phyloP scores from a whole-genome alignment of 2,329 filamentous ascomycete species.

The Aureobasidium sp. region DNA sequence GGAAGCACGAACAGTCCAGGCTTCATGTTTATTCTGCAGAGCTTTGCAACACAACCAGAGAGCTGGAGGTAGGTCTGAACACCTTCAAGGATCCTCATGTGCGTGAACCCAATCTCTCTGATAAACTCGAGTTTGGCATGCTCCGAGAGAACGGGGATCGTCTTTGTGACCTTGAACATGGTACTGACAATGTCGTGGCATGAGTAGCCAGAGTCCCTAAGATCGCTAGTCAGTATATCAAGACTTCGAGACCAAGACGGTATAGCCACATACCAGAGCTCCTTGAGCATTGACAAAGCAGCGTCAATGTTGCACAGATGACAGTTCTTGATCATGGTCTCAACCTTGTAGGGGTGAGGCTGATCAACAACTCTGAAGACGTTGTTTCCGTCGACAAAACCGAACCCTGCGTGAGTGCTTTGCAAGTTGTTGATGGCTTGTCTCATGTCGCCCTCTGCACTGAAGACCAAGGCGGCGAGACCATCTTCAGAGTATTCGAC shows the following conservation, averaged over 20 bases:
- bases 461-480: slow-evolving; percentile 91
- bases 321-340: slow-evolving; percentile 97
- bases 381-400: slow-evolving; percentile 94
- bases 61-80: slow-evolving; percentile 92
- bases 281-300: slow-evolving; percentile 76
- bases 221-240: neutral
- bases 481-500: slow-evolving; percentile 91
- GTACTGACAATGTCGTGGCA: slow-evolving; percentile 98
- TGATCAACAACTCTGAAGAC: slow-evolving; percentile 97
- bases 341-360: slow-evolving; percentile 95
- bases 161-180: slow-evolving; percentile 98
- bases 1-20: slow-evolving; percentile 64
- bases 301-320: slow-evolving; percentile 86
- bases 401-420: slow-evolving; percentile 86
- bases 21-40: slow-evolving; percentile 97
- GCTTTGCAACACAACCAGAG: slow-evolving; percentile 80
- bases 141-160: slow-evolving; percentile 83
- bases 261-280: slow-evolving; percentile 61
- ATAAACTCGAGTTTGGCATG: slow-evolving; percentile 96
- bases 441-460: slow-evolving; percentile 95
- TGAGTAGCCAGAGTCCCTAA: slow-evolving; percentile 79
- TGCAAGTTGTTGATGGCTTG: slow-evolving; percentile 99
- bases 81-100: slow-evolving; percentile 98
- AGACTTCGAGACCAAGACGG: neutral
- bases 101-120: slow-evolving; percentile 89